Conservation (phyloP, 805 yeast genomes). For the Candida namnaoensis region DNA sequence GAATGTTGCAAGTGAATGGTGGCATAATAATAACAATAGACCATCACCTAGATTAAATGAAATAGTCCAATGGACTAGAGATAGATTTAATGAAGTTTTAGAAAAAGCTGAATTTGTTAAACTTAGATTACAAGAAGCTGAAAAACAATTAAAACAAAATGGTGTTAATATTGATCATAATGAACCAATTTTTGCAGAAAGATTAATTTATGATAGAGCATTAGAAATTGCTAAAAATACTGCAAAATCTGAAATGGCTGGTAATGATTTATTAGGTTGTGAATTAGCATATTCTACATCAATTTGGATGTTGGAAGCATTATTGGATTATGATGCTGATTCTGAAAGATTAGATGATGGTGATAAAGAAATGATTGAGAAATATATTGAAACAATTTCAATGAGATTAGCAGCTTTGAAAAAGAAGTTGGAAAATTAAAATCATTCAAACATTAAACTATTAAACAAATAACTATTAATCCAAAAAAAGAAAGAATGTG, state of each 20-base stretch:
- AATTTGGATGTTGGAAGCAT: constrained; percentile 91
- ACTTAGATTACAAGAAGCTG: constrained; percentile 44
- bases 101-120: constrained; percentile 81
- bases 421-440: constrained; percentile 35
- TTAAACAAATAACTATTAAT: no score
- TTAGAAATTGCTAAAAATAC: constrained; percentile 88
- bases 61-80: constrained; percentile 76
- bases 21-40: constrained; percentile 46
- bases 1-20: constrained; percentile 84
- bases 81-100: constrained; percentile 77
- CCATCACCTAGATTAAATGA: constrained; percentile 44
- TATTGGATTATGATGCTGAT: constrained; percentile 43
- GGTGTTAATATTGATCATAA: constrained; percentile 1
- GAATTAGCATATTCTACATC: constrained; percentile 87
- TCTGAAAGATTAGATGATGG: constrained; percentile 50
- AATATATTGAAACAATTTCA: constrained; percentile 76
- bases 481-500: background rate
- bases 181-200: constrained; percentile 57
- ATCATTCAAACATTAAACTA: no score
- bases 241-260: constrained; percentile 77
- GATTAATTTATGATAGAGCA: constrained; percentile 85
- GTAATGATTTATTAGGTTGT: constrained; percentile 61
- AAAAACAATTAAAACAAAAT: constrained; percentile 18
- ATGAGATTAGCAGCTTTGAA: constrained; percentile 67
- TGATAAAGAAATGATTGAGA: constrained; percentile 69